A percentile compares a stretch with the other conserved stretches of the same genome.
These are phyloP conservation scores for Annona squamosa DNA, from an alignment of 164 flowering plant species.

Conservation along the genomic window DNA sequence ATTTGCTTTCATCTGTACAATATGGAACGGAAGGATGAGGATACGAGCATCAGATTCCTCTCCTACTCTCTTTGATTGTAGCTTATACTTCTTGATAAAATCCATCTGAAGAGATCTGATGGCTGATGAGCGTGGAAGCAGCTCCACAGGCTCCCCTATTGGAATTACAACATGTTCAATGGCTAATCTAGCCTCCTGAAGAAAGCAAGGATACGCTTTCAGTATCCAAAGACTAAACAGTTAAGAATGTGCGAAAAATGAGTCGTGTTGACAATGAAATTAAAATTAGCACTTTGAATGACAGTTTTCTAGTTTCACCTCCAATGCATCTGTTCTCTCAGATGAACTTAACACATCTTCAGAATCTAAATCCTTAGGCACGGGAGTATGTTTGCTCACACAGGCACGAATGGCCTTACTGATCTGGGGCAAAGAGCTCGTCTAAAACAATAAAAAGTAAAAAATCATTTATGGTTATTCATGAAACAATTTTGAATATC, in stretches of 20 bases:
- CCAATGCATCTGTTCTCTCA: constrained; percentile 79
- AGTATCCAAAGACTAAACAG: background rate
- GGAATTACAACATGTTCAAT: constrained; percentile 78
- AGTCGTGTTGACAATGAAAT: background rate
- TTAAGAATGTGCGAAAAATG: background rate
- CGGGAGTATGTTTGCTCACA: constrained; percentile 39
- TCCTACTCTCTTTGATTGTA: constrained; percentile 47
- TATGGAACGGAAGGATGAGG: constrained; percentile 51
- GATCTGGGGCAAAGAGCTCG: constrained; percentile 62
- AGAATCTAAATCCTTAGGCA: constrained; percentile 27
- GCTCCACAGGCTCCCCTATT: constrained; percentile 67
- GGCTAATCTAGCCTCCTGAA: constrained; percentile 80
- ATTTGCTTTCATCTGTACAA: constrained; percentile 16
- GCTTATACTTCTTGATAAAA: constrained; percentile 50
- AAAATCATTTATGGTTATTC: background rate
- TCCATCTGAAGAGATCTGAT: constrained; percentile 64
- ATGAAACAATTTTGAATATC: background rate
- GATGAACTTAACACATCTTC: constrained; percentile 36
- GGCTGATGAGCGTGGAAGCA: constrained; percentile 66
- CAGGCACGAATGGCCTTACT: constrained; percentile 56
- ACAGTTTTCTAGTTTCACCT: constrained; percentile 35
- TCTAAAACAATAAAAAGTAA: constrained; percentile 33
- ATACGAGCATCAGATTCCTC: constrained; percentile 36
- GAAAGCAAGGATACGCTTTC: background rate
- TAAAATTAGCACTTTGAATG: background rate